These are phyloP conservation scores for Diplocarpon mali DNA, from an alignment of 2,329 filamentous ascomycete species.

Conservation along the genomic window DNA sequence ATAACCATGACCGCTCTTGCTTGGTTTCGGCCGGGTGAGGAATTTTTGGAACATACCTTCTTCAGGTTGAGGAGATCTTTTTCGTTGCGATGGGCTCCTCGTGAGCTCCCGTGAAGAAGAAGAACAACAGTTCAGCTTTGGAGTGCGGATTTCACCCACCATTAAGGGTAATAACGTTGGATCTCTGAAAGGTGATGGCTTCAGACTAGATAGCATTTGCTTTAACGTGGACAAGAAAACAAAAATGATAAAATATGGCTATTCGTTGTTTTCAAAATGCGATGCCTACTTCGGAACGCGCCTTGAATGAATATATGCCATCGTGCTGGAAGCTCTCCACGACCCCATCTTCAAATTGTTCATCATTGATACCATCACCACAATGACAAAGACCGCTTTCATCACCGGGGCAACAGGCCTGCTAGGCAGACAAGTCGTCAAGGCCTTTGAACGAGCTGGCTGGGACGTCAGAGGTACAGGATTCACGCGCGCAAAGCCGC, in stretches of 20 bases:
- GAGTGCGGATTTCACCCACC: too few species aligned
- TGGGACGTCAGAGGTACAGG: conserved; percentile 68
- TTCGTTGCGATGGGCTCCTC: conserved; percentile 40
- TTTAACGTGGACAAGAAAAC: too few species aligned
- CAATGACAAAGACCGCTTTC: conserved; percentile 44
- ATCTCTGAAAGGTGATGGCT: too few species aligned
- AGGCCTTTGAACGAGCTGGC: conserved; percentile 52
- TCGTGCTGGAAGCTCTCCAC: too few species aligned
- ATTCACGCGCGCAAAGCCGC: conserved; percentile 60
- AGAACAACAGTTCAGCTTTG: conserved; percentile 27
- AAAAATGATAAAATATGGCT: too few species aligned
- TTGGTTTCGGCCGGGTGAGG: conserved; percentile 58
- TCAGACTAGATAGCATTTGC: too few species aligned
- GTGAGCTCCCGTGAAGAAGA: conserved; percentile 42
- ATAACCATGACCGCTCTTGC: conserved; percentile 58
- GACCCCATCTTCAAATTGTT: too few species aligned
- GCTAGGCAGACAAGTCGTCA: conserved; percentile 67
- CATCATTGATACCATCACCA: not conserved
- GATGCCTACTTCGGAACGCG: too few species aligned
- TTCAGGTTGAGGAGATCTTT: conserved; percentile 30
- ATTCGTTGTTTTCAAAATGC: too few species aligned
- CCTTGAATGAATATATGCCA: too few species aligned
- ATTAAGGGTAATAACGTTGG: too few species aligned
- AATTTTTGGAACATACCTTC: conserved; percentile 60
- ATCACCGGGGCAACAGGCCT: conserved; percentile 80